Conservation (phyloP, 768 basidiomycete genomes). For the Tylopilus cervinicoccineus region DNA sequence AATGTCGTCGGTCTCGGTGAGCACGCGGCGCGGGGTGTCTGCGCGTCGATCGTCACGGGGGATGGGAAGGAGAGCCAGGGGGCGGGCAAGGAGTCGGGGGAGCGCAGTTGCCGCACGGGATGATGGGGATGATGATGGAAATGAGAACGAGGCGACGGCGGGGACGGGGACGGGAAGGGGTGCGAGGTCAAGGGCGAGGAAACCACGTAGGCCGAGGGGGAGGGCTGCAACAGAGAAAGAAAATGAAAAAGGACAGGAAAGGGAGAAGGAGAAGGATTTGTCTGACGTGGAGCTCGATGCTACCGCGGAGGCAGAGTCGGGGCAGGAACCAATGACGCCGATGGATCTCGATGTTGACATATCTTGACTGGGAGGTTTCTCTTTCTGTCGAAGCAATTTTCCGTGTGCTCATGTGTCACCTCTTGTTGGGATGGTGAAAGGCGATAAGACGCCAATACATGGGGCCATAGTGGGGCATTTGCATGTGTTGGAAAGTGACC, state of each 20-base stretch:
- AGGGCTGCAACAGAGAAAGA: conserved; percentile 22
- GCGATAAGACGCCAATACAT: too few species aligned
- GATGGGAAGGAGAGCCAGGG: neutral
- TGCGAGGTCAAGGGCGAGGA: conserved; percentile 32
- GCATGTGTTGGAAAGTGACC: too few species aligned
- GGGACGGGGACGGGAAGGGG: conserved; percentile 25
- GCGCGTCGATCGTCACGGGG: conserved; percentile 23
- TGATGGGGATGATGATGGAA: conserved; percentile 38
- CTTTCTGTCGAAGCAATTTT: neutral
- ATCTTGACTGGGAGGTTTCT: conserved; percentile 28
- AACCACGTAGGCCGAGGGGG: conserved; percentile 21
- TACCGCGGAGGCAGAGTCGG: conserved; percentile 28
- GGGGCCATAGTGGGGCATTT: too few species aligned
- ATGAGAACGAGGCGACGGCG: conserved; percentile 26
- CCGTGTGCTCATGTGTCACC: too few species aligned
- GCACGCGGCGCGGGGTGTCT: conserved; percentile 12
- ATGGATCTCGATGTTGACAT: conserved; percentile 36
- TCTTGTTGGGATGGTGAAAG: too few species aligned
- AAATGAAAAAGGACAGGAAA: conserved; percentile 25
- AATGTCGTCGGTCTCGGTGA: conserved; percentile 27
- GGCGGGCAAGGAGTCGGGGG: conserved; percentile 8
- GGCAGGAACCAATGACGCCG: conserved; percentile 34
- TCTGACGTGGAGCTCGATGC: conserved; percentile 31
- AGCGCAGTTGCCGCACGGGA: conserved; percentile 23
- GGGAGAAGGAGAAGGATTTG: conserved; percentile 22